Evolutionary conservation across 163 green algal genomes (phyloP), one percentile per base, ranked within the genome.

Genomic region (Chlorella variabilis): DNA sequence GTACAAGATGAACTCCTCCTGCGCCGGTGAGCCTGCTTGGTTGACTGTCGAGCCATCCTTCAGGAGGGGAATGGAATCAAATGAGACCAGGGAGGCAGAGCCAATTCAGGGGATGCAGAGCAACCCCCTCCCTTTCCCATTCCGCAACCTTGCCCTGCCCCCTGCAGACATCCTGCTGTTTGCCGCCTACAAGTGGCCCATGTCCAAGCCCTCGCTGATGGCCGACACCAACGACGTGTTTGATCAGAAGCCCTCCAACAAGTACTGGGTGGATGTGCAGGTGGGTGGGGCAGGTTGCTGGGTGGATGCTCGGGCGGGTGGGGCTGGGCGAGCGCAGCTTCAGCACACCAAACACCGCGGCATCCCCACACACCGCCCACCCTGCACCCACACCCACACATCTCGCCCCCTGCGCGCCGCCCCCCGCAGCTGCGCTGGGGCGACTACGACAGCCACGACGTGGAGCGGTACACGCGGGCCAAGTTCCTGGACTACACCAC

Each of bases 401-500:
- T 38, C 23, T 42, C 15, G 33, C 61, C 29, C 33, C 31, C 7
- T 23, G 34, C 41, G 25, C 7, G 5, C 67, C 6, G 17, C 18
- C 27, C 51, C 33, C 1, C n/a, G 66, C 92, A 96, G 83, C 86
- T 96, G 83, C 85, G 95, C 63, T 99, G 97, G 97, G 97, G 97
- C 73, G 97, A 99, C 90, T 99, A 97, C 81, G 97, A 99, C 92
- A 95, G 85, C 39, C 97, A 99, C 86, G 97, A 99, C 91, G 96
- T 99, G 70, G 97, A 99, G 94, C 92, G 97, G 42, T 99, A 99
- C 87, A 96, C 92, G 67, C 92, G 97, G 34, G 97, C 96, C 87
- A 99, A 99, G 93, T 99, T 99, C 91, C 91, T 99, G 77, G 97
- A 99, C 92, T 99, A 99, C 93, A 99, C 97, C 75, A 99, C 96